Percentiles rank a stretch among this genome's conserved stretches.
phyloP scores from a whole-genome alignment of 2,329 filamentous ascomycete genomes.

The Xylariaceae sp. region DNA sequence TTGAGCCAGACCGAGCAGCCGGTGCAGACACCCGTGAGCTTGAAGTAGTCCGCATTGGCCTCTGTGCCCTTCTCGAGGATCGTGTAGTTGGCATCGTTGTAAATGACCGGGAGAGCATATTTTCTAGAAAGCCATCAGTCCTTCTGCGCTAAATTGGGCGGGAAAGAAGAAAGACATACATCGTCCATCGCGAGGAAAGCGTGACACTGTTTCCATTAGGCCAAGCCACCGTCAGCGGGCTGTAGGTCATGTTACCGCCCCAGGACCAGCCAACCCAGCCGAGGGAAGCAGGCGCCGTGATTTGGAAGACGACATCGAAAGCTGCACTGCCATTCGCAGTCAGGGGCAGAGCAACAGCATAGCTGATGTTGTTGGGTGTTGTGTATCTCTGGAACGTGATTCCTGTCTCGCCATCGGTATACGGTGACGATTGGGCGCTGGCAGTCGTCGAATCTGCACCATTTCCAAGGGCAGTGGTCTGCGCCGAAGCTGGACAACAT shows the following conservation, averaged over 20 bases:
- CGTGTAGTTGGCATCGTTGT: slow-evolving; percentile 31
- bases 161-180: slow-evolving; percentile 28
- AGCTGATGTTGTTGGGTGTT: slow-evolving; percentile 31
- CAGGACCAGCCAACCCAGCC: slow-evolving; percentile 41
- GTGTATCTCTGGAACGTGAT: slow-evolving; percentile 42
- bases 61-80: slow-evolving; percentile 35
- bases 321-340: slow-evolving; percentile 25
- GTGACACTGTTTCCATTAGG: slow-evolving; percentile 35
- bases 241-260: slow-evolving; percentile 41
- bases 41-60: slow-evolving; percentile 34
- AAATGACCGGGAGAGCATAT: slow-evolving; percentile 29
- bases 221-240: slow-evolving; percentile 39
- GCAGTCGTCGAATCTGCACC: too few relatives aligned
- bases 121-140: too few relatives aligned
- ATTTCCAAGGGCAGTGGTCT: too few relatives aligned
- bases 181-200: slow-evolving; percentile 37
- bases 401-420: slow-evolving; percentile 36
- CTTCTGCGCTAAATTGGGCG: neutral
- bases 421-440: slow-evolving; percentile 33
- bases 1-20: slow-evolving; percentile 43
- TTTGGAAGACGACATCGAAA: slow-evolving; percentile 38
- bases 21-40: slow-evolving; percentile 33
- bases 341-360: slow-evolving; percentile 34
- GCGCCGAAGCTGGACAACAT: slow-evolving; percentile 27
- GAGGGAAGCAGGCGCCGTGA: slow-evolving; percentile 34